phyloP scores from a whole-genome alignment of 441 rosid species.

The Pelargonium fulgidum region DNA sequence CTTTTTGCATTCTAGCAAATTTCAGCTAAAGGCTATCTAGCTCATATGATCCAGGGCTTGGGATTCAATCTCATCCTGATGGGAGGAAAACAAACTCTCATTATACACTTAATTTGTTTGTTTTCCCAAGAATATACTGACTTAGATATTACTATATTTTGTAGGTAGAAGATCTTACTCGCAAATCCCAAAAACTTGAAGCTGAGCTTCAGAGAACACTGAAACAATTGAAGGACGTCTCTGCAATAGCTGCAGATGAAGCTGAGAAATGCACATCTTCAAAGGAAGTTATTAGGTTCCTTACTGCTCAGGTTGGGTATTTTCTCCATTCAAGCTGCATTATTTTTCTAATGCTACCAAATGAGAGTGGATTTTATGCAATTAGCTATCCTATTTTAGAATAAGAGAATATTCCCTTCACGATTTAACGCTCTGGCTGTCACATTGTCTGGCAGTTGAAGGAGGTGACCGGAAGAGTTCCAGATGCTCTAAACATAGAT shows the following conservation, averaged over 20 bases:
- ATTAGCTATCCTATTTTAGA: not conserved
- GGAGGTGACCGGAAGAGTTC: slow-evolving; percentile 84
- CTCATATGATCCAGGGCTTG: not conserved
- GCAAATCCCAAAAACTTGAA: slow-evolving; percentile 75
- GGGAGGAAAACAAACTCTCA: not conserved
- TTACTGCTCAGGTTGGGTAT: slow-evolving; percentile 76
- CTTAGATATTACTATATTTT: slow-evolving; percentile 16
- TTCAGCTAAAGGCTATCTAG: not conserved
- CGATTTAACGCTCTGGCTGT: slow-evolving; percentile 6
- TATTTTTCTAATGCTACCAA: not conserved
- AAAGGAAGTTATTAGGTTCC: slow-evolving; percentile 91
- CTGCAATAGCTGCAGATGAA: slow-evolving; percentile 78
- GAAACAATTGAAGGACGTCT: slow-evolving; percentile 77
- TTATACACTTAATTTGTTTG: not conserved
- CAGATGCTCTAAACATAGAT: slow-evolving; percentile 42
- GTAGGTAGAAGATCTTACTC: slow-evolving; percentile 80
- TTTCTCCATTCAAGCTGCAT: slow-evolving; percentile 12
- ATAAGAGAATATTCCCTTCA: not conserved
- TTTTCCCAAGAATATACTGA: not conserved
- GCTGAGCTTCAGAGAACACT: slow-evolving; percentile 77
- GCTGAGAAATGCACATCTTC: slow-evolving; percentile 89
- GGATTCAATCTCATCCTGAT: not conserved
- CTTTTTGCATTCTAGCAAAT: not conserved
- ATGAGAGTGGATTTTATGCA: not conserved
- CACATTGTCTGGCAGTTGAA: slow-evolving; percentile 42